A percentile compares a stretch with the other conserved stretches of the same genome.
These are phyloP conservation scores for Aspergillus pseudoglaucus DNA, from an alignment of 2,329 filamentous ascomycete genomes.

Conservation along the genomic window DNA sequence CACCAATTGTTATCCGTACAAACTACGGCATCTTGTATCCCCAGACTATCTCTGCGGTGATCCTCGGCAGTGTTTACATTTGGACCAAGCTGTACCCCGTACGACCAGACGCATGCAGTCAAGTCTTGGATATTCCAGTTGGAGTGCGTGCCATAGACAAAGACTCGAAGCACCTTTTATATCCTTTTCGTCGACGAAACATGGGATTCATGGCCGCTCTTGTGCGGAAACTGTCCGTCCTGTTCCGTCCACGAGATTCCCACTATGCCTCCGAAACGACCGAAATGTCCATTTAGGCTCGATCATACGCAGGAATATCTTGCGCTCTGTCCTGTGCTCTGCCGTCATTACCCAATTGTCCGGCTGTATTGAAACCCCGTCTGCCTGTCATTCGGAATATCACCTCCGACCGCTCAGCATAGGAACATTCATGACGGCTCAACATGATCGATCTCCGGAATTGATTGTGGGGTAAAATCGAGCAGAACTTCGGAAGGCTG, in stretches of 20 bases:
- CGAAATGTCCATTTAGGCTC: too few species aligned
- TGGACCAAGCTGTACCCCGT: too few species aligned
- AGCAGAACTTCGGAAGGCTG: background rate
- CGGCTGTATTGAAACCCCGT: background rate
- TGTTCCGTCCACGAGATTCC: background rate
- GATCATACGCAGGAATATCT: too few species aligned
- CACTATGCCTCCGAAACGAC: background rate
- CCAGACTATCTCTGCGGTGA: too few species aligned
- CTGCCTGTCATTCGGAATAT: background rate
- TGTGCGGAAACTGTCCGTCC: constrained; percentile 4
- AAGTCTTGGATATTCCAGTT: too few species aligned
- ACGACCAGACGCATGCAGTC: too few species aligned
- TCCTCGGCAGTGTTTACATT: too few species aligned
- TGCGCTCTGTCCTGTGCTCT: too few species aligned
- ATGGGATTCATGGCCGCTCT: background rate
- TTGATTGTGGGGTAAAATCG: background rate
- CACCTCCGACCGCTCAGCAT: background rate
- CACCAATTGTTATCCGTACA: too few species aligned
- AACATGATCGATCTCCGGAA: background rate
- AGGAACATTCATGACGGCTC: background rate
- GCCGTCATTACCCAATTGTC: too few species aligned
- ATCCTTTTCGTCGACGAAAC: background rate
- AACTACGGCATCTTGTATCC: too few species aligned
- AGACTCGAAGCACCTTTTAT: background rate
- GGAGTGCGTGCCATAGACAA: too few species aligned